phyloP scores from a whole-genome alignment of 257 asterid species.

The Cruciata laevipes region DNA sequence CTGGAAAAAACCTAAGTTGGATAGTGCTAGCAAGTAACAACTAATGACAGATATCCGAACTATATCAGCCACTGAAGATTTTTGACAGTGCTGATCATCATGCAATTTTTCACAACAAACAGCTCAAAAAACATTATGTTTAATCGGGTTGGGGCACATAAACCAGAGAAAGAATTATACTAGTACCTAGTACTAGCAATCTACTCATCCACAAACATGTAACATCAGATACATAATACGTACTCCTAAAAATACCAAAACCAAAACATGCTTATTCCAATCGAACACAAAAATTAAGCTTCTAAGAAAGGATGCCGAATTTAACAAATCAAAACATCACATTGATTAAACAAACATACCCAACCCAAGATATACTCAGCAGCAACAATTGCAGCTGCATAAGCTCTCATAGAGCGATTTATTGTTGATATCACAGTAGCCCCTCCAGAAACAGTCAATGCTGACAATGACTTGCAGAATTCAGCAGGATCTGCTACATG shows the following conservation, averaged over 20 bases:
- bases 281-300: not conserved
- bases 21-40: not conserved
- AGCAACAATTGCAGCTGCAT: slow-evolving; percentile 68
- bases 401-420: slow-evolving; percentile 91
- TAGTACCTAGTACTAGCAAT: not conserved
- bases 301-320: not conserved
- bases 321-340: not conserved
- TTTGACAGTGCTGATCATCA: not conserved
- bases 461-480: slow-evolving; percentile 86
- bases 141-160: not conserved
- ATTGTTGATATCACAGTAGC: slow-evolving; percentile 82
- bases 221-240: too few species aligned
- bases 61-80: not conserved
- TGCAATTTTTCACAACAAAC: not conserved
- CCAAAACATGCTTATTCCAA: not conserved
- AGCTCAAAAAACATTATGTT: not conserved
- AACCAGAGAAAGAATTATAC: not conserved
- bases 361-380: slow-evolving; percentile 78
- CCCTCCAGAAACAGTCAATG: slow-evolving; percentile 54
- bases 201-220: not conserved
- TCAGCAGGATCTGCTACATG: slow-evolving; percentile 88
- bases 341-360: slow-evolving; percentile 40
- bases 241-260: not conserved
- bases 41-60: not conserved
- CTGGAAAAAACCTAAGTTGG: not conserved